These are phyloP conservation scores for Voacanga thouarsii DNA, from an alignment of 257 asterid species.

Conservation along the genomic window DNA sequence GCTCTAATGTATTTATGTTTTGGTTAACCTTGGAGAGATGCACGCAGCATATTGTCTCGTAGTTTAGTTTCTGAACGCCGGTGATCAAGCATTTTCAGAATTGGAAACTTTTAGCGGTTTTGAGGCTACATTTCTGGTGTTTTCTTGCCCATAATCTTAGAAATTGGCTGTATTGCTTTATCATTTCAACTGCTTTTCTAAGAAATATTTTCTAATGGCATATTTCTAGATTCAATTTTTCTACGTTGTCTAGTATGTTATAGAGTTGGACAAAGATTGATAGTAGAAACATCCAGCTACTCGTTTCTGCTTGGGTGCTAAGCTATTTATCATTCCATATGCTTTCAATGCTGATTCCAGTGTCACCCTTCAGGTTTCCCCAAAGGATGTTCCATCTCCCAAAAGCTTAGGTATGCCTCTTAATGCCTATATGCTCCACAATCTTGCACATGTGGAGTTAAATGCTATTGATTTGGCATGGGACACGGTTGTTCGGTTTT, in stretches of 20 bases:
- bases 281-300: neutral
- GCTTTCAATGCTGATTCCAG: neutral
- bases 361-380: constrained; percentile 56
- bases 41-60: neutral
- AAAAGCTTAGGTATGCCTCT: constrained; percentile 71
- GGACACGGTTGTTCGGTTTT: constrained; percentile 97
- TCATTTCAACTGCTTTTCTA: neutral
- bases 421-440: constrained; percentile 90
- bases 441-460: constrained; percentile 95
- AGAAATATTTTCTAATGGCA: neutral
- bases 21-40: neutral
- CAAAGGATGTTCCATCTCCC: constrained; percentile 85
- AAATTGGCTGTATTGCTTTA: neutral
- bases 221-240: neutral
- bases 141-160: neutral
- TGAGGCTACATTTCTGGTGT: neutral
- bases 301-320: neutral
- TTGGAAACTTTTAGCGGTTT: neutral
- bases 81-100: neutral
- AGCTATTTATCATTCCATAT: neutral
- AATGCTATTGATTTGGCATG: constrained; percentile 97
- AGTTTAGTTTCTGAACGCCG: neutral
- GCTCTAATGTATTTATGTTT: neutral
- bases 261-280: neutral
- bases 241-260: neutral